Percentiles rank a stretch among this genome's conserved stretches.
Evolutionary conservation across 169 alveolate species (phyloP).

Genomic region (Plasmodium relictum): DNA sequence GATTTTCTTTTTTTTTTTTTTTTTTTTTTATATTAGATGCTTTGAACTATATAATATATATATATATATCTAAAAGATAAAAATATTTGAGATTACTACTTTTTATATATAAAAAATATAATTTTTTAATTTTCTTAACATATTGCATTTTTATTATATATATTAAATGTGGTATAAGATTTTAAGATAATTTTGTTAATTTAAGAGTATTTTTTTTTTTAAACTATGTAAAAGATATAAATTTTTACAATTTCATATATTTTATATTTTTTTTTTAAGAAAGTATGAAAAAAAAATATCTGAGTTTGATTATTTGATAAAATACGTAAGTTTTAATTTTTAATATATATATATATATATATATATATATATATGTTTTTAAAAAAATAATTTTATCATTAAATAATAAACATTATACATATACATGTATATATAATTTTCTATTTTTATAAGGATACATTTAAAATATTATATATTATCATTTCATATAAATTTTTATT

Average conservation of each 20-base stretch:
- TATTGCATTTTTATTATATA: background rate
- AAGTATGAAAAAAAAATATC: background rate
- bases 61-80: background rate
- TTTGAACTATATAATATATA: conserved; percentile 8
- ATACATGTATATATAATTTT: too few relatives aligned
- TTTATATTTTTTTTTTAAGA: conserved; percentile 1
- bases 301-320: conserved; percentile 20
- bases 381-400: background rate
- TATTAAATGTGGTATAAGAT: background rate
- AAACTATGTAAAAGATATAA: too few relatives aligned
- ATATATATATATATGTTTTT: conserved; percentile 3
- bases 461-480: conserved; percentile 2
- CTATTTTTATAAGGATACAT: background rate
- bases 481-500: background rate
- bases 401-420: too few relatives aligned
- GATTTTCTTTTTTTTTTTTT: background rate
- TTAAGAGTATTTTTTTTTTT: too few relatives aligned
- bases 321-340: background rate
- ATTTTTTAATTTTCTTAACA: too few relatives aligned
- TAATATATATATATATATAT: conserved; percentile 14
- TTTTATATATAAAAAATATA: too few relatives aligned
- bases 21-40: conserved; percentile 4
- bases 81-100: too few relatives aligned
- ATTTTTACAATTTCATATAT: conserved; percentile 2
- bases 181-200: too few relatives aligned